A percentile compares a stretch with the other conserved stretches of the same genome.
These are phyloP conservation scores for Fusarium tuaranense DNA, from an alignment of 2,329 filamentous ascomycete species.

Conservation along the genomic window DNA sequence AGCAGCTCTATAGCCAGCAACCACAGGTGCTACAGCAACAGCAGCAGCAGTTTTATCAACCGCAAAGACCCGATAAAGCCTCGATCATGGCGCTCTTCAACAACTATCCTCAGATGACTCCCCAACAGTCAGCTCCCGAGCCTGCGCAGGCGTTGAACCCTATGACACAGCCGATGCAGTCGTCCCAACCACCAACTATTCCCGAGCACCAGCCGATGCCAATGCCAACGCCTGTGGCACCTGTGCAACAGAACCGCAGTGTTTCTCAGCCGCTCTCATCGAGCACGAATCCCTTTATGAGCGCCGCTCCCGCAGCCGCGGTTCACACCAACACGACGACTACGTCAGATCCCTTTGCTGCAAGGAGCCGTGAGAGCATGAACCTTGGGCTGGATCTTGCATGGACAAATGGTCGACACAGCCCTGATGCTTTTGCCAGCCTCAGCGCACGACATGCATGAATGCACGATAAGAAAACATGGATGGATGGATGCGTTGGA, in stretches of 20 bases:
- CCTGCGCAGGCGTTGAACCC: conserved; percentile 38
- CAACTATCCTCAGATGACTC: conserved; percentile 67
- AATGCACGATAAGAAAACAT: conserved; percentile 19
- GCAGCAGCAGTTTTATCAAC: conserved; percentile 52
- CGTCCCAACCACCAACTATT: conserved; percentile 44
- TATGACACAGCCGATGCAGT: conserved; percentile 19
- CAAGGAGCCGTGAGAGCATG: conserved; percentile 76
- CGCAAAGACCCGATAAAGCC: conserved; percentile 72
- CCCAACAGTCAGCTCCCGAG: conserved; percentile 51
- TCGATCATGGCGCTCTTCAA: conserved; percentile 82
- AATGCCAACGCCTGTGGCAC: conserved; percentile 42
- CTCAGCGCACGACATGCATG: conserved; percentile 71
- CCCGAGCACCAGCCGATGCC: conserved; percentile 45
- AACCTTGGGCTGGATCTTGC: conserved; percentile 72
- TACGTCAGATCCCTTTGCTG: conserved; percentile 58
- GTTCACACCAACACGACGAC: conserved; percentile 37
- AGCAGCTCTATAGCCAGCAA: conserved; percentile 41
- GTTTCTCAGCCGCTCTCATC: conserved; percentile 52
- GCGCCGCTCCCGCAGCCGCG: conserved; percentile 39
- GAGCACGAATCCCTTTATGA: conserved; percentile 70
- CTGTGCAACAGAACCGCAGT: conserved; percentile 41
- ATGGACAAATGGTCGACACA: conserved; percentile 78
- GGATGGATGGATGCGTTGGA: conserved; percentile 9
- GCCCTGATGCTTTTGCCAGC: conserved; percentile 83
- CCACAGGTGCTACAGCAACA: conserved; percentile 42